Evolutionary conservation across 1,284 basidiomycete genomes (phyloP), one percentile per base, ranked within the genome.

Genomic region (Cerioporus squamosus): DNA sequence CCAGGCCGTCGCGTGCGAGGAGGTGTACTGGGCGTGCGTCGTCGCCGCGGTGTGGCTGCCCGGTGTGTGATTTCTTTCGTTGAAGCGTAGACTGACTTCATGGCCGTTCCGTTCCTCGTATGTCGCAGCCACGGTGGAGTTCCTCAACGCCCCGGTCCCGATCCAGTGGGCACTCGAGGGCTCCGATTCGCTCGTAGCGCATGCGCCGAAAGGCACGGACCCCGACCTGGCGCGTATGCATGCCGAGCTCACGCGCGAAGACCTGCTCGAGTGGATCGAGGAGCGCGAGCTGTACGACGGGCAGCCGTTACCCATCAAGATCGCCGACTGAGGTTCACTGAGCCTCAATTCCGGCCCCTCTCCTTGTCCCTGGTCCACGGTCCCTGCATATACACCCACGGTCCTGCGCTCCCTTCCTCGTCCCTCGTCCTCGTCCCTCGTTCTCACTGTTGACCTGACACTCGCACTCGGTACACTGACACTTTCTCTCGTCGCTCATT

Each of bases 221-320:
- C 57, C 57, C n/a, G 53, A 53, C 43, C 48, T 54, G 17, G 52
- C 57, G 22, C 42, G 57, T n/a, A 54, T 53, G 52, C 52, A 53
- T 14, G 57, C 57, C 15, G 57, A 59, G 52, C 47, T 55, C 7
- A 59, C 57, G 33, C 52, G 51, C 26, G 52, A 59, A 44, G 52
- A 59, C 52, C 47, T 59, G 24, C 52, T 54, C 39, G 57, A 59
- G 57, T 59, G 57, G 57, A 53, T 58, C 33, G 56, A 58, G 42
- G 56, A 58, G 56, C 56, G 56, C 51, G 56, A 58, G 51, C 51
- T 58, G 40, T 58, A 58, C 51, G 56, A 58, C 46, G 56, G 56
- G 6, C 51, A 48, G 33, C 56, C 56, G 22, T 31, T 58, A 1
- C 56, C 56, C 14, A 33, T 58, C 45, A 58, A 58, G 51, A 43